Evolutionary conservation across 805 yeast species (phyloP), one percentile per base, ranked within the genome.

Genomic region (Hanseniaspora occidentalis): DNA sequence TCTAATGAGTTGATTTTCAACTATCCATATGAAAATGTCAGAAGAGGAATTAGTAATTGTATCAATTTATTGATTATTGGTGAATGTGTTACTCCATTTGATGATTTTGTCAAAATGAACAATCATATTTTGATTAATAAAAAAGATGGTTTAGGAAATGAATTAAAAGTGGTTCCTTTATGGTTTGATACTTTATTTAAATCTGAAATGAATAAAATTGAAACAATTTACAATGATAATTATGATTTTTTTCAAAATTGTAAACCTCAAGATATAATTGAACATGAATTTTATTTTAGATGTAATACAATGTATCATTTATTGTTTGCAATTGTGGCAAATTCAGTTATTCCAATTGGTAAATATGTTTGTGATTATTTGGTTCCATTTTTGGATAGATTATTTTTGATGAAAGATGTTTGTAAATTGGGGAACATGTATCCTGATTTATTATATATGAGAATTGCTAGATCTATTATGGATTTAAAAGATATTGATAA

Each of bases 391-490:
- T 61, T 85, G 42, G 64, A 84, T 51, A 64, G 70, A 14, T 60
- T 85, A 36, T 73, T 77, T 39, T 70, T 68, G 35, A 70, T 82
- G 65, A 77, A 84, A 44, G 96, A 89, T 45, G 84, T 84, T 11
- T 82, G 94, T 48, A 84, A 81, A 47, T 58, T 82, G 42, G 79
- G 79, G 0, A 70, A 69, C 24, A 58, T 82, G 9, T 67, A 68
- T 31, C 82, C 89, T 0, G 65, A 71, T 2, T 50, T 58, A 6
- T 48, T 73, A 18, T 67, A 73, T 46, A 56, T 63, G 14, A 53
- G 61, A 22, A 53, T 80, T 3, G 73, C 79, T 0, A 61, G 67
- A 20, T 51, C 74, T 24, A 65, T 75, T 5, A 71, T 64, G 44
- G 60, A 71, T 31, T 53, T 60, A 13, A 61, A 58, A 43, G 47